These are phyloP conservation scores for Aspergillus taichungensis DNA, from an alignment of 495 filamentous ascomycete species.

Conservation along the genomic window DNA sequence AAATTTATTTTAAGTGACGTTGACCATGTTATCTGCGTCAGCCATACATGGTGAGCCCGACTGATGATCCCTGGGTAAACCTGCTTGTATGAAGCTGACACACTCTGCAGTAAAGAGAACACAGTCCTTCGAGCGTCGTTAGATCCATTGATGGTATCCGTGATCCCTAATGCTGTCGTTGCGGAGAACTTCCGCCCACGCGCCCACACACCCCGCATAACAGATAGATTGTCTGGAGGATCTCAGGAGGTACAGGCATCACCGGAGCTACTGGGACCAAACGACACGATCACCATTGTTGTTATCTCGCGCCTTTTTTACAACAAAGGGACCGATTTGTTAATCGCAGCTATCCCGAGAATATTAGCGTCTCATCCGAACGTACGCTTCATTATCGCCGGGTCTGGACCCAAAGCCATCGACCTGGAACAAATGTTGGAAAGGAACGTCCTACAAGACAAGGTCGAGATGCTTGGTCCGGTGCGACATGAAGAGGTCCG, in stretches of 20 bases:
- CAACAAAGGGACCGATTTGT: conserved; percentile 94
- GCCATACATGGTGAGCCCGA: conserved; percentile 76
- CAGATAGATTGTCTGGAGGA: conserved; percentile 22
- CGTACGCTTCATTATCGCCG: conserved; percentile 94
- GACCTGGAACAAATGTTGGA: conserved; percentile 98
- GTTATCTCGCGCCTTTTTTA: conserved; percentile 97
- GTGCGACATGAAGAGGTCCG: conserved; percentile 93
- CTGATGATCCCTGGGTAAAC: not conserved
- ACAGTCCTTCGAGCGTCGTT: conserved; percentile 91
- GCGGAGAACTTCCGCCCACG: conserved; percentile 88
- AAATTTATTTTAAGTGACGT: conserved; percentile 96
- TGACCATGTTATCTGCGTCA: conserved; percentile 96
- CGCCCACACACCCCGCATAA: conserved; percentile 24
- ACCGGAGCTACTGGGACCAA: conserved; percentile 54
- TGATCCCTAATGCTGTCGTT: conserved; percentile 95
- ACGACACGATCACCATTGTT: conserved; percentile 89
- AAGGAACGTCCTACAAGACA: conserved; percentile 87
- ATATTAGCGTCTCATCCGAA: conserved; percentile 83
- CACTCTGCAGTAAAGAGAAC: conserved; percentile 75
- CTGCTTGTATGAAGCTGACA: not conserved
- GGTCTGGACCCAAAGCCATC: conserved; percentile 91
- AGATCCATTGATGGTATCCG: conserved; percentile 93
- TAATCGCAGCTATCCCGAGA: conserved; percentile 88
- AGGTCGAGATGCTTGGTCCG: conserved; percentile 83
- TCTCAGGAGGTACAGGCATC: conserved; percentile 36